These are phyloP conservation scores for Pyrenophora seminiperda DNA, from an alignment of 2,329 filamentous ascomycete species.

Conservation along the genomic window DNA sequence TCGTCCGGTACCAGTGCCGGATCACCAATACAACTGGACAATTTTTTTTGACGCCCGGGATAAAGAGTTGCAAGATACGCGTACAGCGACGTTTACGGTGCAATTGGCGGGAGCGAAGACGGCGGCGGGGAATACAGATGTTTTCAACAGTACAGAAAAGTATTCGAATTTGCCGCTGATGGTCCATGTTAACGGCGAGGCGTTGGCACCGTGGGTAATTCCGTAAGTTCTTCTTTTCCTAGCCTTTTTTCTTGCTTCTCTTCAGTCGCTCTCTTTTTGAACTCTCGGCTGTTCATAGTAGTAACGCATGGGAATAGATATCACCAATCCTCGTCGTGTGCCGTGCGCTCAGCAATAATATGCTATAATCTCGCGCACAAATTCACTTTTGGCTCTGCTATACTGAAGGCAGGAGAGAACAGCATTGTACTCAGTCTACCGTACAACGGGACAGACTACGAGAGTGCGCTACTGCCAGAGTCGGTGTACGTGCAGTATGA, in stretches of 20 bases:
- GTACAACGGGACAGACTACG: constrained; percentile 62
- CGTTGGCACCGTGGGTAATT: constrained; percentile 60
- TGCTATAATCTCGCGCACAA: constrained; percentile 68
- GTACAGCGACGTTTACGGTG: constrained; percentile 63
- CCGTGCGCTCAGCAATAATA: constrained; percentile 63
- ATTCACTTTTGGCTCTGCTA: constrained; percentile 59
- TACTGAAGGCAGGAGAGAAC: constrained; percentile 60
- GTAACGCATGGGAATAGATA: constrained; percentile 53
- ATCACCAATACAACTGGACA: constrained; percentile 34
- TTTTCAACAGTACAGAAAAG: constrained; percentile 59
- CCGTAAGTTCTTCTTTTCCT: constrained; percentile 48
- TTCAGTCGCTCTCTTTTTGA: no score
- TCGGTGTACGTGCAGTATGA: constrained; percentile 70
- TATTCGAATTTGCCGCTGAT: constrained; percentile 61
- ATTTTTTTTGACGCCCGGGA: constrained; percentile 22
- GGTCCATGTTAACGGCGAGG: constrained; percentile 54
- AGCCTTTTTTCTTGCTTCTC: background rate
- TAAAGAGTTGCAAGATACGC: constrained; percentile 47
- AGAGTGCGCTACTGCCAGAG: constrained; percentile 52
- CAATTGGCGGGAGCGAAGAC: constrained; percentile 68
- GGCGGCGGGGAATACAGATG: constrained; percentile 65
- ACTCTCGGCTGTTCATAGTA: no score
- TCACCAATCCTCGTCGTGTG: constrained; percentile 64
- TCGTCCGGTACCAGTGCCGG: constrained; percentile 51
- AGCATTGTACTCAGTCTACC: constrained; percentile 63